A percentile compares a stretch with the other conserved stretches of the same genome.
These are phyloP conservation scores for Anthracocystis panici-leucophaei DNA, from an alignment of 1,284 basidiomycete genomes.

Conservation along the genomic window DNA sequence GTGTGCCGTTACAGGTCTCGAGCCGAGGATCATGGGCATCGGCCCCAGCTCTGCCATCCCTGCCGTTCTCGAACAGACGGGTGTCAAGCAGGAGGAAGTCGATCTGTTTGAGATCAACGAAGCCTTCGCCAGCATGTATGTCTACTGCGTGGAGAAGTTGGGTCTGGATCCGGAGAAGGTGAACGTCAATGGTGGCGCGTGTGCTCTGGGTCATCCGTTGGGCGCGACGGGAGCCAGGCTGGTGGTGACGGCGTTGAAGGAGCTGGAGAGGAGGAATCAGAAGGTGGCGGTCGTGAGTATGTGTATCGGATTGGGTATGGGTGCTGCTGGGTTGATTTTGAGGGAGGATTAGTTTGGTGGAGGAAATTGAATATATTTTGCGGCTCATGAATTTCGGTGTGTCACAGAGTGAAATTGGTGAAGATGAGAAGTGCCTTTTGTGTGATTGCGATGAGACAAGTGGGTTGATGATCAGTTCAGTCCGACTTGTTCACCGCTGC, in stretches of 20 bases:
- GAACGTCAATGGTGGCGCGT: conserved; percentile 88
- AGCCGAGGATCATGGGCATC: conserved; percentile 86
- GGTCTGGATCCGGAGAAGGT: conserved; percentile 76
- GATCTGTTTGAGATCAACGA: conserved; percentile 92
- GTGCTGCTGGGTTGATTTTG: conserved; percentile 81
- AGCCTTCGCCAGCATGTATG: conserved; percentile 62
- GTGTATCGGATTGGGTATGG: conserved; percentile 82
- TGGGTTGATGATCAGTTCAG: neutral
- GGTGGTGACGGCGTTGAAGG: conserved; percentile 86
- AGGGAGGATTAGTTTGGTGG: conserved; percentile 71
- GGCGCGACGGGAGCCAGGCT: conserved; percentile 88
- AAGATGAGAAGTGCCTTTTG: neutral
- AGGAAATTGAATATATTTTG: neutral
- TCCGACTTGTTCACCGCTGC: conserved; percentile 8
- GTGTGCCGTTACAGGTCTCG: conserved; percentile 79
- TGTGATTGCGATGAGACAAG: conserved; percentile 2
- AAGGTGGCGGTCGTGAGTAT: conserved; percentile 88
- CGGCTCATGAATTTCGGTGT: neutral
- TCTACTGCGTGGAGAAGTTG: conserved; percentile 81
- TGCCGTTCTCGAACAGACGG: conserved; percentile 74
- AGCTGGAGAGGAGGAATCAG: conserved; percentile 80
- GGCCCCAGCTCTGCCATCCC: conserved; percentile 57
- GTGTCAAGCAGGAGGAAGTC: conserved; percentile 79
- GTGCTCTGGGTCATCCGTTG: conserved; percentile 88
- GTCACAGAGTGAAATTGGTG: neutral